phyloP scores from a whole-genome alignment of 208 protist genomes.

The Trypanosoma scelopori region DNA sequence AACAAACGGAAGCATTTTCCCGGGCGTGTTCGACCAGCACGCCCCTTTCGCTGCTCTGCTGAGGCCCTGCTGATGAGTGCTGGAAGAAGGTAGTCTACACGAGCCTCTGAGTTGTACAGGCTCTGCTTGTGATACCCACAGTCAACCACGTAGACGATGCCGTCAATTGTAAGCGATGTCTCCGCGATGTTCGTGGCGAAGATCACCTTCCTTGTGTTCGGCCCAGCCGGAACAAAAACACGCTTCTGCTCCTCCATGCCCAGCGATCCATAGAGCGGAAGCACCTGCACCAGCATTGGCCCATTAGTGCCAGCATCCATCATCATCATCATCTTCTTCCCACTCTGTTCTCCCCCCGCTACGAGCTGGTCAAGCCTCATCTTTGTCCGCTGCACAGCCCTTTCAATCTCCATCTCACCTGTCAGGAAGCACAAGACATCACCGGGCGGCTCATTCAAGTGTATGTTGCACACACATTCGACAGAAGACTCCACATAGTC shows the following conservation, averaged over 20 bases:
- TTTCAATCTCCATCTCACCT: constrained; percentile 87
- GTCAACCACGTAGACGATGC: constrained; percentile 99
- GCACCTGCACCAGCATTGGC: constrained; percentile 45
- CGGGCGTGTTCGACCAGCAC: constrained; percentile 97
- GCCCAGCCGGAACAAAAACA: constrained; percentile 50
- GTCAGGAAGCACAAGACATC: constrained; percentile 91
- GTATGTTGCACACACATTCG: constrained; percentile 63
- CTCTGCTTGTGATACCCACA: constrained; percentile 99
- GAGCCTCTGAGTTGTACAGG: constrained; percentile 93
- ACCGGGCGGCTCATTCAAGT: constrained; percentile 61
- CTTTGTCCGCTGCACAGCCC: constrained; percentile 40
- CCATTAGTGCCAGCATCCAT: constrained; percentile 1
- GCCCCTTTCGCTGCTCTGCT: constrained; percentile 99
- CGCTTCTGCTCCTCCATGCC: constrained; percentile 72
- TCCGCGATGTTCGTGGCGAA: constrained; percentile 99
- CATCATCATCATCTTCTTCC: background rate
- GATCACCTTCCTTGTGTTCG: constrained; percentile 92
- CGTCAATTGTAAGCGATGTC: constrained; percentile 99
- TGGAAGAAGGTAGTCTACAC: constrained; percentile 97
- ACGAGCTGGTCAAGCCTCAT: constrained; percentile 18
- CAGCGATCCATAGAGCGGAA: constrained; percentile 84
- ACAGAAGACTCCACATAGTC: constrained; percentile 94
- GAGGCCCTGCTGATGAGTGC: constrained; percentile 98
- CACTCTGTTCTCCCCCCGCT: background rate
- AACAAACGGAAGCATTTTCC: constrained; percentile 98